Evolutionary conservation across 2,329 filamentous ascomycete genomes (phyloP).

Genomic region (Sordariomycetes sp.): DNA sequence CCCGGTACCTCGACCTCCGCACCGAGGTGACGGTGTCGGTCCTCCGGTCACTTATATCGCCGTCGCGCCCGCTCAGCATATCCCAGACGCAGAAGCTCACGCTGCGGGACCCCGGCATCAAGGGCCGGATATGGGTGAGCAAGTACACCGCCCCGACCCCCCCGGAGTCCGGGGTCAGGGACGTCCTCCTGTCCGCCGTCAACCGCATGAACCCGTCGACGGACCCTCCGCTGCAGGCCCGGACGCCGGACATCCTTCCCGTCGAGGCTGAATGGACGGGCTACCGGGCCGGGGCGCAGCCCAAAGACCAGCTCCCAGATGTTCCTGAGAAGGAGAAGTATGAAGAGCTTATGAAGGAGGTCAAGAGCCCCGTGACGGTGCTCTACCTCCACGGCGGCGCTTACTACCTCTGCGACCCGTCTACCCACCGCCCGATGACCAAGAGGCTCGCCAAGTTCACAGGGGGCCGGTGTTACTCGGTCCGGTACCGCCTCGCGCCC

Average conservation of each 20-base stretch:
- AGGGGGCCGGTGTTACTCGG: slow-evolving; percentile 57
- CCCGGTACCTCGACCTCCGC: slow-evolving; percentile 67
- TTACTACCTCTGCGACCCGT: slow-evolving; percentile 62
- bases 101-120: slow-evolving; percentile 54
- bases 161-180: slow-evolving; percentile 41
- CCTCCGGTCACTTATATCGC: slow-evolving; percentile 48
- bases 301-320: slow-evolving; percentile 37
- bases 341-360: slow-evolving; percentile 55
- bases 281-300: slow-evolving; percentile 44
- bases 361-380: slow-evolving; percentile 49
- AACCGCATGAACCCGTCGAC: slow-evolving; percentile 34
- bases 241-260: slow-evolving; percentile 31
- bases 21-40: slow-evolving; percentile 64
- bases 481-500: slow-evolving; percentile 66
- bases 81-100: slow-evolving; percentile 53
- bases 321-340: slow-evolving; percentile 57
- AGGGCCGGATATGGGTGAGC: slow-evolving; percentile 74
- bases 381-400: slow-evolving; percentile 71
- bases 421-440: slow-evolving; percentile 48
- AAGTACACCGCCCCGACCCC: slow-evolving; percentile 55
- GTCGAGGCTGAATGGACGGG: slow-evolving; percentile 71
- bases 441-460: slow-evolving; percentile 55
- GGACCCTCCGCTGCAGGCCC: slow-evolving; percentile 5
- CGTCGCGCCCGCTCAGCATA: slow-evolving; percentile 37
- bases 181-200: slow-evolving; percentile 48